Base-by-base conservation (phyloP, 129 eudicot genomes). In the Scalesia atractyloides region DNA sequence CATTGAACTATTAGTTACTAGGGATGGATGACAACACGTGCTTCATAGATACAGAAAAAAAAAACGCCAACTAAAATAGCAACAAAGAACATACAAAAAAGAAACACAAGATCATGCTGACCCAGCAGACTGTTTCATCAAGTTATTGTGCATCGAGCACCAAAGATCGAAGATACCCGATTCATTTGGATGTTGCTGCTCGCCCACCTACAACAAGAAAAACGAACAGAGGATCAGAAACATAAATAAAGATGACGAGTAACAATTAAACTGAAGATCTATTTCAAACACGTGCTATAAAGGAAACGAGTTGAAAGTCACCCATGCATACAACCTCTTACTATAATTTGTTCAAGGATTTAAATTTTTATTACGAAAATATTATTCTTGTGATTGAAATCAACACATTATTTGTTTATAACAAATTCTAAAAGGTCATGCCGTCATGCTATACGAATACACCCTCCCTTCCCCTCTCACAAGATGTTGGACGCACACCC, bases 181-280 rank as follows among this genome's bases (percentile, higher is more conserved):
- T 64, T 84, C 76, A 84, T 62, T 71, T 80, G 8, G 77, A 56
- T 47, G 57, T 52, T 68, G 77, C 74, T 61, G 80, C 76, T 61
- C 72, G 77, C 37, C 51, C 71, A 36, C 80, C 88, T 60, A 65
- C 64, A 20, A 72, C 11, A 3, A 19, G 0, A 24, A 61, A 75
- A 18, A 54, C n/a, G n/a, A n/a, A 50, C 30, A 48, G 46, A 2
- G 60, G 22, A 22, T 48, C 39, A 59, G 39, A 26, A 47, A 20
- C n/a, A 66, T 10, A 22, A 2, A 36, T 24, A 65, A 17, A 47
- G 5, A 13, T 33, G 48, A 37, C 9, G 3, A 37, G 16, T 22
- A 54, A 22, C 6, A 18, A 16, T 68, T 7, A 50, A 24, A 14
- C 1, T 50, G 43, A n/a, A 50, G 16, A 49, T 68, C 26, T 36